Evolutionary conservation across 495 filamentous ascomycete genomes (phyloP).

Genomic region (Tuber umbilicatum): DNA sequence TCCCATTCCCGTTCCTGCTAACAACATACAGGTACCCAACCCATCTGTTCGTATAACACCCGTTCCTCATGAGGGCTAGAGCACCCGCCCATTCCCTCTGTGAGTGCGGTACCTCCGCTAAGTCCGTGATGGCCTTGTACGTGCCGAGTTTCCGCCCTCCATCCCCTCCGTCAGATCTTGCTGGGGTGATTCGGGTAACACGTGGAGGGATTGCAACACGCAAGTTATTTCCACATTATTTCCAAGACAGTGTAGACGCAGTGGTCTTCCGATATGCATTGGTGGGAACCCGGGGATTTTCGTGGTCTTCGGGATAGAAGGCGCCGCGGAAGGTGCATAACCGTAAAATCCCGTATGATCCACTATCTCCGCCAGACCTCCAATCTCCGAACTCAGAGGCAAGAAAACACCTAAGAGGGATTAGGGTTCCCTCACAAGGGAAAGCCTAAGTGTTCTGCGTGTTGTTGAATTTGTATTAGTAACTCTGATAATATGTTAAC

Average conservation of each 20-base stretch:
- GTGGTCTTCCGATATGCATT: slow-evolving; percentile 6
- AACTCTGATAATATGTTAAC: too few species aligned
- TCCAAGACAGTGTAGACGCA: slow-evolving; percentile 14
- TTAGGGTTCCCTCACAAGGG: too few species aligned
- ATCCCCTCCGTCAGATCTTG: slow-evolving; percentile 9
- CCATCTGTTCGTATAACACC: neutral
- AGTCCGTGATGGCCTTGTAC: slow-evolving; percentile 17
- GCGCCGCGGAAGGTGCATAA: slow-evolving; percentile 1
- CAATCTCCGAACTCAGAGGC: too few species aligned
- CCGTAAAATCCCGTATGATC: too few species aligned
- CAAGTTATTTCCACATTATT: neutral
- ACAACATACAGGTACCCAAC: neutral
- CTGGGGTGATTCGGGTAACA: slow-evolving; percentile 10
- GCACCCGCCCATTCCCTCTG: slow-evolving; percentile 8
- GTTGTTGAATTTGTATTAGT: too few species aligned
- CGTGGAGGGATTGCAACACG: neutral
- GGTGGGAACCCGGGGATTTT: neutral
- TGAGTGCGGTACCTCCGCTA: slow-evolving; percentile 18
- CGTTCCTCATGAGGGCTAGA: slow-evolving; percentile 10
- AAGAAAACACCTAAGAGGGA: too few species aligned
- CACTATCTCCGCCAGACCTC: too few species aligned
- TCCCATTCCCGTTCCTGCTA: slow-evolving; percentile 1
- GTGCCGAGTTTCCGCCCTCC: slow-evolving; percentile 9
- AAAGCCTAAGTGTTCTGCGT: too few species aligned
- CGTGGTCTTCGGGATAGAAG: neutral